Conservation (phyloP, 2,329 filamentous ascomycete genomes). For the Colletotrichum tanaceti region DNA sequence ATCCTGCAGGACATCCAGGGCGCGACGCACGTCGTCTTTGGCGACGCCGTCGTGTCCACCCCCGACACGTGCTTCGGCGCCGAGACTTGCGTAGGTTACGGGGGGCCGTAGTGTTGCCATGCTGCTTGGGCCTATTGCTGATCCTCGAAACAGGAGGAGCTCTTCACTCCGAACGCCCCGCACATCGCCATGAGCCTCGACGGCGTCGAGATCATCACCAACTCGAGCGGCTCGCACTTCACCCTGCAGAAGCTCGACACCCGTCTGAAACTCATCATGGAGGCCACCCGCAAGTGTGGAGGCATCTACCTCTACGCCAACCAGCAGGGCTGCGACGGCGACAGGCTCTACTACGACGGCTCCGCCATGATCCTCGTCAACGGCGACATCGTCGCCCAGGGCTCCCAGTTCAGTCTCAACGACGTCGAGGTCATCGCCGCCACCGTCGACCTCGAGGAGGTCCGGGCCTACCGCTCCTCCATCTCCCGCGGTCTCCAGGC, state of each 20-base stretch:
- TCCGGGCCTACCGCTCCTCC: conserved; percentile 69
- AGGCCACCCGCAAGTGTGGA: conserved; percentile 66
- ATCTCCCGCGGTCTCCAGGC: conserved; percentile 70
- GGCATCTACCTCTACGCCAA: conserved; percentile 61
- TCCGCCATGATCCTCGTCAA: conserved; percentile 72
- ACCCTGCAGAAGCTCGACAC: conserved; percentile 70
- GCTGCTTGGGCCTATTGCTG: not conserved
- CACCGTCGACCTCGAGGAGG: conserved; percentile 77
- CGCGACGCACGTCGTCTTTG: conserved; percentile 66
- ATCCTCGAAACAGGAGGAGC: conserved; percentile 57
- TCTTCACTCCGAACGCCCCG: conserved; percentile 66
- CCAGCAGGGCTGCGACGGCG: conserved; percentile 69
- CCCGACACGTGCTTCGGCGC: conserved; percentile 70
- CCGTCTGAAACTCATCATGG: conserved; percentile 71
- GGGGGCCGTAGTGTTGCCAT: not conserved
- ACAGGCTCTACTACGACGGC: conserved; percentile 64
- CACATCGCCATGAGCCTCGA: conserved; percentile 46
- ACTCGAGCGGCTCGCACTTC: conserved; percentile 76
- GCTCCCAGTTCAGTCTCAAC: conserved; percentile 56
- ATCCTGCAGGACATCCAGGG: conserved; percentile 66
- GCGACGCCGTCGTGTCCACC: conserved; percentile 72
- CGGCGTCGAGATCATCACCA: conserved; percentile 79
- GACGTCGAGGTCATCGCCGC: conserved; percentile 75
- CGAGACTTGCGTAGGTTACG: conserved; percentile 63
- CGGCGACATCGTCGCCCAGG: conserved; percentile 65